Base-by-base conservation (phyloP, 2,329 filamentous ascomycete genomes). In the Talaromyces rugulosus region DNA sequence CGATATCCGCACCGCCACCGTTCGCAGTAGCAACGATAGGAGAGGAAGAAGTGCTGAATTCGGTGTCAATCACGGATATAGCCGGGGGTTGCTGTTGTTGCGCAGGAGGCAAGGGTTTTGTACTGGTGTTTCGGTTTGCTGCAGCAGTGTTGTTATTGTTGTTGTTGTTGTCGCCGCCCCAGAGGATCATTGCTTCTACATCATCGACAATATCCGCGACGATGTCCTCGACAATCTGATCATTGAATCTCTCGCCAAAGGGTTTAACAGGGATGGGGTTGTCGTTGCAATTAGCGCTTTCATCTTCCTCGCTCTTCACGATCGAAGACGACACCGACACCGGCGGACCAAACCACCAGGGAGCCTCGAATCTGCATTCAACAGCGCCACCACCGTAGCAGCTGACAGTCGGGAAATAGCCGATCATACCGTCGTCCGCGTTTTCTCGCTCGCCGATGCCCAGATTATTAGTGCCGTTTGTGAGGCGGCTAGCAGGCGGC, bases 181-280 rank as follows among this genome's bases (percentile, higher is more conserved):
- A 88, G 87, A 96, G 78, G 91, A 95, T 78, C 72, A 76, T 74
- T 9, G 76, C 76, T 62, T 96, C 92, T 56, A 96, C 90, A 77
- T 99, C 95, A 71, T 99, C 95, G 34, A 98, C 83, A 59, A 99
- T 85, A 75, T 99, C 95, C 74, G 92, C 96, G 33, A 96, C 85
- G 28, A 97, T 82, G 70, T 99, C 95, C 77, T 99, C 95, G 14
- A 89, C 92, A 64, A 99, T 93, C 79, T 98, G 94, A 73, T 99
- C 93, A 63, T 87, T 86, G 75, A 92, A 98, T 34, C 95, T 86
- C 64, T 96, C 90, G 7, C 86, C 85, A 27, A 96, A 80, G 0
- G 90, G 81, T 36, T 85, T 83, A 23, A 75, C 70, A 11, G 30
- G 27, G 33, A 77, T 74, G 52, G 74, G 74, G 28, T n/a, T 50